Conservation (phyloP, 768 basidiomycete species). For the Rubroboletus pulcherrimus region DNA sequence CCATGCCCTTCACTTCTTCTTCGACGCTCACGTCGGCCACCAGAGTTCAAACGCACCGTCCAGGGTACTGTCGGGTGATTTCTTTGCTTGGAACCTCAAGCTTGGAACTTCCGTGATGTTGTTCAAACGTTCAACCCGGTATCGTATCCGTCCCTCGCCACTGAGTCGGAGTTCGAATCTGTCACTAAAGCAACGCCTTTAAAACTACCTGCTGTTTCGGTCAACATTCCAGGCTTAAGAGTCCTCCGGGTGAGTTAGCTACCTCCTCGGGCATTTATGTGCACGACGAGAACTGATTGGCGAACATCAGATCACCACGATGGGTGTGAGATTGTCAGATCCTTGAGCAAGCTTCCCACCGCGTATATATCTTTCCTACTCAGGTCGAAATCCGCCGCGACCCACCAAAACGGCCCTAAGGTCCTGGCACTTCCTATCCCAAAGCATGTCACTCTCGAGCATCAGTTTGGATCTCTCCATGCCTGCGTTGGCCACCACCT, state of each 20-base stretch:
- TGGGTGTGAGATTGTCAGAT: not conserved
- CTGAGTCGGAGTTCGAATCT: not conserved
- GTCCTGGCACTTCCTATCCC: not conserved
- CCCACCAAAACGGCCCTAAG: not conserved
- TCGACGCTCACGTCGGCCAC: not conserved
- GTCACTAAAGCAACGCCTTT: not conserved
- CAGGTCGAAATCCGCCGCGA: not conserved
- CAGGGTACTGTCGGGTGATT: not conserved
- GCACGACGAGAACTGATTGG: not conserved
- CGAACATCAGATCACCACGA: not conserved
- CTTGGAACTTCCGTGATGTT: not conserved
- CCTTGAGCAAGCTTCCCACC: not conserved
- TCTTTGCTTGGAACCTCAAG: not conserved
- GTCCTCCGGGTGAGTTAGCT: not conserved
- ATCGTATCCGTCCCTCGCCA: not conserved
- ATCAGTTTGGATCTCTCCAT: no score
- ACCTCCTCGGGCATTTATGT: not conserved
- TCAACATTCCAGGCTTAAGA: not conserved
- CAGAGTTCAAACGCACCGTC: not conserved
- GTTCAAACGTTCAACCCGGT: not conserved
- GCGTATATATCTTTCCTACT: not conserved
- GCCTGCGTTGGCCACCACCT: no score
- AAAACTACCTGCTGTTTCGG: not conserved
- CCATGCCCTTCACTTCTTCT: not conserved
- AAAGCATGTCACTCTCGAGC: not conserved